Base-by-base conservation (phyloP, 164 flowering plant species). In the Malania oleifera region DNA sequence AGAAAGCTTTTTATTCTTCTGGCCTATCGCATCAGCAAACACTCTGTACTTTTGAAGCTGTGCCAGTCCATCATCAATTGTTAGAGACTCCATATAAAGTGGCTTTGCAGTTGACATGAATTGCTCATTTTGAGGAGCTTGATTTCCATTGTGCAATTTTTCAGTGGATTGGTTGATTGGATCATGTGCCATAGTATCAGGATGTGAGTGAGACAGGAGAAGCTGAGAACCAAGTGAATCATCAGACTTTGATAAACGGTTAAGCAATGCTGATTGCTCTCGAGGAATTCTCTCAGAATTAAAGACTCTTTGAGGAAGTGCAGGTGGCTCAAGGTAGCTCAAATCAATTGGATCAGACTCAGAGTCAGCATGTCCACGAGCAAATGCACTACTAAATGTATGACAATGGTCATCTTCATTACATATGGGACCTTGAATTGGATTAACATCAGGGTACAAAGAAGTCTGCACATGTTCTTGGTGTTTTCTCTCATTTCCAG, bases 201-300 rank as follows among this genome's bases (percentile, higher is more conserved):
- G 58, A 38, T 10, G 68, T 20, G 71, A 60, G 28, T 72, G 71
- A 23, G 79, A 59, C 11, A 67, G 35, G 38, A 75, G 61, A 51
- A 75, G 67, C 66, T 73, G 77, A 57, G 79, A 69, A 60, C 73
- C 75, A 54, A 68, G 67, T 1, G 75, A 72, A 49, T 78, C 74
- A 45, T 78, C 80, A 46, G 82, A 78, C 54, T 78, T 78, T 27
- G 82, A 75, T 26, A 71, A 69, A 3, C 82, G 66, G 31, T 59
- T 64, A 45, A 70, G 64, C 39, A 65, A 34, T 31, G 66, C 80
- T 46, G 53, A 41, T 54, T 68, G 80, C 53, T 68, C 77, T 55
- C 82, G 41, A 3, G 79, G 77, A 59, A 75, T 66, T 59, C 65
- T 70, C 54, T 73, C 80, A 23, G 82, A 78, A 58, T 56, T 61